These are phyloP conservation scores for Mycena indigotica DNA, from an alignment of 768 basidiomycete genomes.

Conservation along the genomic window DNA sequence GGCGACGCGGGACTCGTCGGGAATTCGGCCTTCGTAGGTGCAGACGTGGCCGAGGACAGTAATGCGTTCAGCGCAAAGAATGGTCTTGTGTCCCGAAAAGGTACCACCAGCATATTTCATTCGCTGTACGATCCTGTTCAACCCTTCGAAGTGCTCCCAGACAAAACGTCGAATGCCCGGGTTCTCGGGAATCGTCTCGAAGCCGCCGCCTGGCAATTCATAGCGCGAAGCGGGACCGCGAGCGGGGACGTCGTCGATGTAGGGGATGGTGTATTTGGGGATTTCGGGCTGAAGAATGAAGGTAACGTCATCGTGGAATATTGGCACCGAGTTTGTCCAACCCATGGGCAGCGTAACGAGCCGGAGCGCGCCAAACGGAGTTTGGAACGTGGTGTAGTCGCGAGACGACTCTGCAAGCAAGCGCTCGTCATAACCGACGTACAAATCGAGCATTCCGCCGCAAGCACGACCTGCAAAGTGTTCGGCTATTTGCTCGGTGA, in stretches of 20 bases:
- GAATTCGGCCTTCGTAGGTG: neutral
- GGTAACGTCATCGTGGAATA: constrained; percentile 25
- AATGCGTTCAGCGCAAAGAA: neutral
- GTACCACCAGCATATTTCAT: neutral
- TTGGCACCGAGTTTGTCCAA: constrained; percentile 23
- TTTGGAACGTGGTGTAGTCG: constrained; percentile 22
- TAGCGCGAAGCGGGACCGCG: constrained; percentile 28
- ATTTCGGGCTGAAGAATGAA: constrained; percentile 28
- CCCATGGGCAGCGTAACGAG: constrained; percentile 20
- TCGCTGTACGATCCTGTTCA: neutral
- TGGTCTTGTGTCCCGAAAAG: neutral
- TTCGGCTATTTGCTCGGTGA: constrained; percentile 18
- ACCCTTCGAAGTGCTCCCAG: neutral
- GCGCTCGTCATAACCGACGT: constrained; percentile 15
- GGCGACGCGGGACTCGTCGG: neutral
- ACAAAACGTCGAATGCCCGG: constrained; percentile 4
- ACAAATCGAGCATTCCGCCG: constrained; percentile 6
- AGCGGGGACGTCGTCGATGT: constrained; percentile 31
- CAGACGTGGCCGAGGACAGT: neutral
- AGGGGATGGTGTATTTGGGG: constrained; percentile 26
- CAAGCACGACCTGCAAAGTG: constrained; percentile 18
- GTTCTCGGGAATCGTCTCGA: constrained; percentile 12
- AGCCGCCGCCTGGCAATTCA: constrained; percentile 12
- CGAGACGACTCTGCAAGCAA: constrained; percentile 1
- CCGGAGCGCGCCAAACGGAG: constrained; percentile 16